Evolutionary conservation across 2,329 filamentous ascomycete species (phyloP).

Genomic region (Fusarium albosuccineum): DNA sequence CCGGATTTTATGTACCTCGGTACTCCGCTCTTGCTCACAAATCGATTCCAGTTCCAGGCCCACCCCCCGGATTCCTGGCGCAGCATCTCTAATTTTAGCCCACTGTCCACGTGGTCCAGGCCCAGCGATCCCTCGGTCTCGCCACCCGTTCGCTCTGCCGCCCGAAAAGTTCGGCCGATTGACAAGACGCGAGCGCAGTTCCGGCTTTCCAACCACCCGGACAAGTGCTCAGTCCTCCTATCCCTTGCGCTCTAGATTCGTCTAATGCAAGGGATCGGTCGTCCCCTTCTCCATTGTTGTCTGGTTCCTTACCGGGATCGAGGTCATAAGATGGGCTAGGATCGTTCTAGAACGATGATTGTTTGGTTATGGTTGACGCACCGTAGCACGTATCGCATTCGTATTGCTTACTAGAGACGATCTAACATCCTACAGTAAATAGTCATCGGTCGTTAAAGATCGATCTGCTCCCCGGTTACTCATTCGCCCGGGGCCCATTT

Average conservation of each 20-base stretch:
- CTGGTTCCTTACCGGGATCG: neutral
- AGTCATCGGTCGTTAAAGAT: no score
- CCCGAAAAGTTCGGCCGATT: conserved; percentile 37
- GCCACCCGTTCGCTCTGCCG: conserved; percentile 36
- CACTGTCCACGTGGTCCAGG: conserved; percentile 36
- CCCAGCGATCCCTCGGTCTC: conserved; percentile 34
- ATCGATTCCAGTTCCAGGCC: neutral
- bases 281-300: neutral
- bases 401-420: conserved; percentile 7
- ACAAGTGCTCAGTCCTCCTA: neutral
- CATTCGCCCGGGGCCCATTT: no score
- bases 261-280: neutral
- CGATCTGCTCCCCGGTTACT: no score
- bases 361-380: neutral
- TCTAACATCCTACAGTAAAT: neutral
- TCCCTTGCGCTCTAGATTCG: neutral
- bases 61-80: conserved; percentile 18
- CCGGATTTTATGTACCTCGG: conserved; percentile 8
- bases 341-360: conserved; percentile 19
- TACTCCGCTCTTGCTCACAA: neutral
- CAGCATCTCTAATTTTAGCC: conserved; percentile 37
- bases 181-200: neutral
- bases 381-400: conserved; percentile 4
- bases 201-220: neutral
- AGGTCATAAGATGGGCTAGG: conserved; percentile 6